phyloP scores from a whole-genome alignment of 768 basidiomycete genomes.

The Mycena maculata region DNA sequence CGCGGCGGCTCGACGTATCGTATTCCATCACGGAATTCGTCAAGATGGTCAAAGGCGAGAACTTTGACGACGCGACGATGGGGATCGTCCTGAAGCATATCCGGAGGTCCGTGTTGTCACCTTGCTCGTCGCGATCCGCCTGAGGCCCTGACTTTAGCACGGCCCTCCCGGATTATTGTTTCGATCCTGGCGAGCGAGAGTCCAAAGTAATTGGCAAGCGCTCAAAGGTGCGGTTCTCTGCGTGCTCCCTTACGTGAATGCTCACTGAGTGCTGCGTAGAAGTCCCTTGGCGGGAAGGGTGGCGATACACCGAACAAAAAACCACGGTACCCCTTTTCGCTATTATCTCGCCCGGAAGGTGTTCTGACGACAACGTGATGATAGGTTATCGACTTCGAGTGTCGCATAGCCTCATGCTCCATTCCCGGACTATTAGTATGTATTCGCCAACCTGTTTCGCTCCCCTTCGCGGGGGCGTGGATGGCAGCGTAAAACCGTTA shows the following conservation, averaged over 20 bases:
- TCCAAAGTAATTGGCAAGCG: conserved; percentile 64
- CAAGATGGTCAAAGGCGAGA: conserved; percentile 76
- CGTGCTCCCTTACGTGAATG: neutral
- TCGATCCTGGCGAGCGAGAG: conserved; percentile 70
- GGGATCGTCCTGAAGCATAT: conserved; percentile 78
- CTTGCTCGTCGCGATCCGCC: neutral
- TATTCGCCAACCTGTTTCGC: too few relatives aligned
- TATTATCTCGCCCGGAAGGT: neutral
- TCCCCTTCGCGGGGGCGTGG: too few relatives aligned
- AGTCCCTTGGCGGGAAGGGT: conserved; percentile 20
- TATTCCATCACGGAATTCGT: conserved; percentile 81
- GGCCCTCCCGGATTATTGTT: conserved; percentile 69
- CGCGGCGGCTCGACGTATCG: conserved; percentile 61
- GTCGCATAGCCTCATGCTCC: neutral
- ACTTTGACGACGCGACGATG: conserved; percentile 77
- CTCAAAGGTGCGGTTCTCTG: conserved; percentile 51
- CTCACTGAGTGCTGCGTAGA: neutral
- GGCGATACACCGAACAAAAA: conserved; percentile 26
- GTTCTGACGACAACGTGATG: too few relatives aligned
- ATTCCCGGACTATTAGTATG: too few relatives aligned
- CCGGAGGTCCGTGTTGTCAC: neutral
- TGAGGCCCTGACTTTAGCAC: conserved; percentile 53
- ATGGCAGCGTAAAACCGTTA: too few relatives aligned
- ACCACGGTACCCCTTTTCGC: conserved; percentile 1
- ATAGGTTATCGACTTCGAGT: conserved; percentile 7